Percentiles rank a stretch among this genome's conserved stretches.
Conservation (phyloP, 2,329 filamentous ascomycete genomes). For the Cordyceps cicadae region DNA sequence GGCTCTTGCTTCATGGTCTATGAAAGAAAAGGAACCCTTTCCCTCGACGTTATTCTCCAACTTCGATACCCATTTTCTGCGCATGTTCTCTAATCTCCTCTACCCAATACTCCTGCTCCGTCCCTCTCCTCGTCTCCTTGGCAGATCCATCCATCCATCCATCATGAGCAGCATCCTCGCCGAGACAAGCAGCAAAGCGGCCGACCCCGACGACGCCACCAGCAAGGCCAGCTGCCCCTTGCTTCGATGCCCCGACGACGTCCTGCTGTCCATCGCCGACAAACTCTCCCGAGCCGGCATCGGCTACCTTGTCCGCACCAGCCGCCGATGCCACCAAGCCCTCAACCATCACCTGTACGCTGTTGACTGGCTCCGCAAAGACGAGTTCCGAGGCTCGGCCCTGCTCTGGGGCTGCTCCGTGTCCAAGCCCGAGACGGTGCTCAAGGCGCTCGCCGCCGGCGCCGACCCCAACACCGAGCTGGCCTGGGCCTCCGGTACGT, state of each 20-base stretch:
- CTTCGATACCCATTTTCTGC: too few species aligned
- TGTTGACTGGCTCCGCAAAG: neutral
- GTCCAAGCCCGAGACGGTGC: neutral
- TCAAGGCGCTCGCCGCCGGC: neutral
- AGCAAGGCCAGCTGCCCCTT: neutral
- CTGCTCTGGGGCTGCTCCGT: neutral
- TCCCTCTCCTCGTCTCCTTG: neutral
- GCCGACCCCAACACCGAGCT: neutral
- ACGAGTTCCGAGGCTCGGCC: neutral
- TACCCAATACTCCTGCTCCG: too few species aligned
- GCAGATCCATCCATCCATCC: neutral
- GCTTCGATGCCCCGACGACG: neutral
- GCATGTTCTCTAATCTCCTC: too few species aligned
- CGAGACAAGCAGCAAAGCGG: neutral
- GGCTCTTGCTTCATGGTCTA: too few species aligned
- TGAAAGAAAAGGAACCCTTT: too few species aligned
- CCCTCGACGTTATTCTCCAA: too few species aligned
- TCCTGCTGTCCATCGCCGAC: neutral
- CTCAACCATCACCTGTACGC: neutral
- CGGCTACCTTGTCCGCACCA: neutral
- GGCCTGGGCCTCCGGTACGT: too few species aligned
- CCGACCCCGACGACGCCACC: neutral
- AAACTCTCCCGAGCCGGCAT: neutral
- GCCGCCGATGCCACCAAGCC: neutral
- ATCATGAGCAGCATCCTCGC: neutral